Conservation (phyloP, 2,329 filamentous ascomycete species). For the Monilinia fructigena region DNA sequence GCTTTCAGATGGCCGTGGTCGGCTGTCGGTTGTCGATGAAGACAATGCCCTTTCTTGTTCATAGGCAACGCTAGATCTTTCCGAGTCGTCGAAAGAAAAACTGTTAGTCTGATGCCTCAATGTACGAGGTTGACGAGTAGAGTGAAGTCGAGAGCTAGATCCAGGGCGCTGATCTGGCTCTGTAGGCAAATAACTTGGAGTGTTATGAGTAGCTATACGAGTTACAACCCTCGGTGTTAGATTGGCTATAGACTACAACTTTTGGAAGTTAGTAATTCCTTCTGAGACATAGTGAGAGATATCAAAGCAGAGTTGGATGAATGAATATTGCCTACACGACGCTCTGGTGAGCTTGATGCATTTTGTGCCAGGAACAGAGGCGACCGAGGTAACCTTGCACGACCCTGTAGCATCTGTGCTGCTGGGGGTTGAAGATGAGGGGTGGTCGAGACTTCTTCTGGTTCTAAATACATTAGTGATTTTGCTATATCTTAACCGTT, state of each 20-base stretch:
- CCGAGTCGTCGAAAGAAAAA: conserved; percentile 41
- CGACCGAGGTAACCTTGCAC: conserved; percentile 37
- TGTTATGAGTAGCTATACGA: conserved; percentile 33
- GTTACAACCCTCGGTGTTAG: conserved; percentile 34
- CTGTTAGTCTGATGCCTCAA: conserved; percentile 42
- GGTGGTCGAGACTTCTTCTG: conserved; percentile 37
- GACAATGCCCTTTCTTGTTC: conserved; percentile 36
- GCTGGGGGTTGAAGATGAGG: conserved; percentile 27
- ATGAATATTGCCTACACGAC: neutral
- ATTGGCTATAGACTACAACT: conserved; percentile 25
- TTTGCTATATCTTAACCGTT: neutral
- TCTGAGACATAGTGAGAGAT: neutral
- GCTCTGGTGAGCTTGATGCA: conserved; percentile 39
- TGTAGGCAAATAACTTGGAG: conserved; percentile 38
- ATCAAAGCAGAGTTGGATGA: neutral
- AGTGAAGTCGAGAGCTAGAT: conserved; percentile 25
- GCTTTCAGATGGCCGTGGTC: conserved; percentile 24
- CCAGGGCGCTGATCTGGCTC: conserved; percentile 36
- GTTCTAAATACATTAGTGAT: conserved; percentile 29
- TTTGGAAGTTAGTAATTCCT: neutral
- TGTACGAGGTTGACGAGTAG: conserved; percentile 26
- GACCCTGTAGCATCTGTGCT: conserved; percentile 23
- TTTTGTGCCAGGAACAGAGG: conserved; percentile 40
- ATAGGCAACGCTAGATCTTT: conserved; percentile 38
- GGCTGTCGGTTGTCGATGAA: conserved; percentile 29